Conservation (phyloP, 495 filamentous ascomycete species). For the Penicillium cosmopolitanum region DNA sequence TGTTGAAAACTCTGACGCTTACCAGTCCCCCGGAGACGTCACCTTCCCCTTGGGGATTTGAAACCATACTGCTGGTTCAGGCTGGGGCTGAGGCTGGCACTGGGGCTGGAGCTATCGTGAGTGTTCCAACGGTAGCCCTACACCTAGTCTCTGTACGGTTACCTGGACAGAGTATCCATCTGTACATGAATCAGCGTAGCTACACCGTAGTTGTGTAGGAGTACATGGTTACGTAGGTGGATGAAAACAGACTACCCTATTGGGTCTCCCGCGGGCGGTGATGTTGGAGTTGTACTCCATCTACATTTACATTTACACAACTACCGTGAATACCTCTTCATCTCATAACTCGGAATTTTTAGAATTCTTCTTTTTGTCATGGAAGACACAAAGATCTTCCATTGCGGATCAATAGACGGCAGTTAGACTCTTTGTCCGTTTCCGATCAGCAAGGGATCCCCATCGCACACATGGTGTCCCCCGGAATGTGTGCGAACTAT, state of each 20-base stretch:
- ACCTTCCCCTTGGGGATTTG: conserved; percentile 2
- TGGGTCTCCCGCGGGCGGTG: not conserved
- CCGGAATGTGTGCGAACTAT: conserved; percentile 12
- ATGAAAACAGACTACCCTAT: conserved; percentile 1
- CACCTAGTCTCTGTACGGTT: not conserved
- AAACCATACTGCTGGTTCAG: not conserved
- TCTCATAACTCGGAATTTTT: no score
- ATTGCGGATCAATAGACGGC: conserved; percentile 1
- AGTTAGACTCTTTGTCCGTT: not conserved
- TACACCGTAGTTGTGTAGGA: no score
- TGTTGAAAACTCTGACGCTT: conserved; percentile 18
- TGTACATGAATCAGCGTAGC: no score
- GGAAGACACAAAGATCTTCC: not conserved
- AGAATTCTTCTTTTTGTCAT: not conserved
- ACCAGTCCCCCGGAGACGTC: conserved; percentile 15
- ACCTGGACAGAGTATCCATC: no score
- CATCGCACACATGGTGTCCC: conserved; percentile 1
- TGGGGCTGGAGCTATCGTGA: not conserved
- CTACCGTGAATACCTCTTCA: no score
- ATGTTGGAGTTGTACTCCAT: not conserved
- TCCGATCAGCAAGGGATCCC: not conserved
- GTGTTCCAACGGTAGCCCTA: not conserved
- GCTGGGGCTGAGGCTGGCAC: no score
- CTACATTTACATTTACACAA: no score
- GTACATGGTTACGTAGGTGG: not conserved